Conservation (phyloP, 2,329 filamentous ascomycete species). For the Colletotrichum gigasporum region DNA sequence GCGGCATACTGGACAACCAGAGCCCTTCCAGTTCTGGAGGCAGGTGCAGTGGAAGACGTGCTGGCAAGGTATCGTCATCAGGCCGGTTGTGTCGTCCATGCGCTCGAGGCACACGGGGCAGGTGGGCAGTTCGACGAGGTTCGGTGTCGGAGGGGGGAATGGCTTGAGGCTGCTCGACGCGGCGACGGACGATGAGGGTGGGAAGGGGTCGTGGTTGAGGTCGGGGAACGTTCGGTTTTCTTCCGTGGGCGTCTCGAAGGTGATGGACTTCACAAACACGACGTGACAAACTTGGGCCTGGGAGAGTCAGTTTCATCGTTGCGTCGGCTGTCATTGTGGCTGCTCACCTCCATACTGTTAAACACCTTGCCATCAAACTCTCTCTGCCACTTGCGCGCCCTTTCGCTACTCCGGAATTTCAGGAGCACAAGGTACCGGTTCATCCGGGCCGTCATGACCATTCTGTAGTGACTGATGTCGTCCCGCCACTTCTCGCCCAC, state of each 20-base stretch:
- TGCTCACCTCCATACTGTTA: slow-evolving; percentile 82
- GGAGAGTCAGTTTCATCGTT: slow-evolving; percentile 30
- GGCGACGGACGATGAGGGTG: slow-evolving; percentile 53
- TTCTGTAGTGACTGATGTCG: slow-evolving; percentile 90
- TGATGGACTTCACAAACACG: slow-evolving; percentile 92
- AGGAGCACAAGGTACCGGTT: slow-evolving; percentile 96
- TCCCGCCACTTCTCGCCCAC: slow-evolving; percentile 88
- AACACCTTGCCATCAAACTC: slow-evolving; percentile 95
- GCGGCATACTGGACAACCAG: slow-evolving; percentile 92
- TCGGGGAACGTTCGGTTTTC: slow-evolving; percentile 62
- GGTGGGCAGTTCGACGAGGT: slow-evolving; percentile 89
- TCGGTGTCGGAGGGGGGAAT: slow-evolving; percentile 76
- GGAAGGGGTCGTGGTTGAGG: slow-evolving; percentile 72
- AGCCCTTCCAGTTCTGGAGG: slow-evolving; percentile 94
- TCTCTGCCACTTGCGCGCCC: slow-evolving; percentile 81
- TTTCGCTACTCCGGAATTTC: slow-evolving; percentile 83
- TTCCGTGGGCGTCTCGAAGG: slow-evolving; percentile 73
- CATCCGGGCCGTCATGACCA: slow-evolving; percentile 88
- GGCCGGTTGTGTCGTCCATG: slow-evolving; percentile 96
- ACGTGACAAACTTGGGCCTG: slow-evolving; percentile 92
- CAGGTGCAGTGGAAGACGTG: slow-evolving; percentile 98
- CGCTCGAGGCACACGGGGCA: slow-evolving; percentile 96
- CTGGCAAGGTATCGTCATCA: slow-evolving; percentile 95
- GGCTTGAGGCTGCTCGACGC: slow-evolving; percentile 62
- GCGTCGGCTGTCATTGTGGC: background rate